A percentile compares a stretch with the other conserved stretches of the same genome.
These are phyloP conservation scores for Fusarium dimerum DNA, from an alignment of 2,329 filamentous ascomycete species.

Conservation along the genomic window DNA sequence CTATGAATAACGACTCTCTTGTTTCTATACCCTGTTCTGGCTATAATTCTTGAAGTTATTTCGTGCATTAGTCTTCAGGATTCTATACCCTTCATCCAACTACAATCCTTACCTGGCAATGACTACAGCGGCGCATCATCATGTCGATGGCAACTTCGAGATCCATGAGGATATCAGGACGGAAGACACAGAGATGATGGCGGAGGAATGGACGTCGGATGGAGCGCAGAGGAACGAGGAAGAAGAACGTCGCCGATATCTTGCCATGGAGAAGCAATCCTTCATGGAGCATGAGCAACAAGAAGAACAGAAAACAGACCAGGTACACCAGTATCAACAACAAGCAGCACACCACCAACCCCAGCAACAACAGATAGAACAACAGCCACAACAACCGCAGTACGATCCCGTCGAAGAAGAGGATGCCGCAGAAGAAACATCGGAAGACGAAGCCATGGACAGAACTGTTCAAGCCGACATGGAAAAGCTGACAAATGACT, in stretches of 20 bases:
- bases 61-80: conserved; percentile 1
- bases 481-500: conserved; percentile 76
- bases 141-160: conserved; percentile 42
- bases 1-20: neutral
- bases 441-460: conserved; percentile 66
- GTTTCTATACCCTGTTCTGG: conserved; percentile 2
- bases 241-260: conserved; percentile 25
- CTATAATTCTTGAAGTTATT: conserved; percentile 5
- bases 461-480: conserved; percentile 80
- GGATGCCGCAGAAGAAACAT: conserved; percentile 44
- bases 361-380: conserved; percentile 16
- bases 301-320: conserved; percentile 18
- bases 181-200: conserved; percentile 53
- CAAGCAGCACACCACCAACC: conserved; percentile 13
- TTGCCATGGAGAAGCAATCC: neutral
- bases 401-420: conserved; percentile 37
- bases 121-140: conserved; percentile 25
- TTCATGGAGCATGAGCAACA: conserved; percentile 16
- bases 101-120: conserved; percentile 14
- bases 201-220: conserved; percentile 37
- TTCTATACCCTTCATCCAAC: neutral
- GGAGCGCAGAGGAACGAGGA: conserved; percentile 24
- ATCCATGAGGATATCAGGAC: conserved; percentile 54
- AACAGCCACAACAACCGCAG: conserved; percentile 8
- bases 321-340: conserved; percentile 14